Base-by-base conservation (phyloP, 192 early-diverging fungal species). In the Phycomyces nitens region DNA sequence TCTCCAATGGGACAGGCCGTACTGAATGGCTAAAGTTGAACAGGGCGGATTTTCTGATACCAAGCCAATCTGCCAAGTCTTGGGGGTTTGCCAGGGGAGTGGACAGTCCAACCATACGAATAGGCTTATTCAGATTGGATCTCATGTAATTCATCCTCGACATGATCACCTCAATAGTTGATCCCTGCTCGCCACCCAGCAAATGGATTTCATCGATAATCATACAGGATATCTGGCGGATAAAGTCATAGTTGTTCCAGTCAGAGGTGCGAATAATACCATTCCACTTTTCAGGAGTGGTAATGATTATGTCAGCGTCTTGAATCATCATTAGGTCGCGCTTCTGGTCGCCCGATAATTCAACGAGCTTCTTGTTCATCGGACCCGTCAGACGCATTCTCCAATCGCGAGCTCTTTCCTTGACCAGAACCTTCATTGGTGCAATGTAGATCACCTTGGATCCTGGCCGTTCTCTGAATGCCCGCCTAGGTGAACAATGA, bases 151-250 rank as follows among this genome's bases (percentile, higher is more conserved):
- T 95, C 95, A 97, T 96, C 21, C 97, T 86, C 16, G 94, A 95
- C 7, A 99, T 94, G 76, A 99, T 97, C 12, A 96, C 93, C 68
- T 99, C 97, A 53, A 98, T 74, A 75, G 94, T 96, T 22, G 97
- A 95, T 0, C 97, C 97, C 64, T 94, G 89, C 70, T 98, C 97
- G 18, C 93, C 92, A 22, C 96, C 96, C 14, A 99, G 84, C 58
- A 98, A 77, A 73, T 99, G 96, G 53, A 99, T 98, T 81, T 98
- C 97, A 78, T 98, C 97, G 71, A 98, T 96, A 50, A 99, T 95
- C 14, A 99, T 90, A 47, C 91, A 75, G 10, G 93, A 89, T 22
- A 99, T 93, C 42, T 81, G 73, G 42, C 83, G 86, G 18, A 97
- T 94, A 79, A 97, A 98, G 11, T 80, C 85, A 49, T 96, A 84